These are phyloP conservation scores for Pisolithus tinctorius DNA, from an alignment of 768 basidiomycete species.

Conservation along the genomic window DNA sequence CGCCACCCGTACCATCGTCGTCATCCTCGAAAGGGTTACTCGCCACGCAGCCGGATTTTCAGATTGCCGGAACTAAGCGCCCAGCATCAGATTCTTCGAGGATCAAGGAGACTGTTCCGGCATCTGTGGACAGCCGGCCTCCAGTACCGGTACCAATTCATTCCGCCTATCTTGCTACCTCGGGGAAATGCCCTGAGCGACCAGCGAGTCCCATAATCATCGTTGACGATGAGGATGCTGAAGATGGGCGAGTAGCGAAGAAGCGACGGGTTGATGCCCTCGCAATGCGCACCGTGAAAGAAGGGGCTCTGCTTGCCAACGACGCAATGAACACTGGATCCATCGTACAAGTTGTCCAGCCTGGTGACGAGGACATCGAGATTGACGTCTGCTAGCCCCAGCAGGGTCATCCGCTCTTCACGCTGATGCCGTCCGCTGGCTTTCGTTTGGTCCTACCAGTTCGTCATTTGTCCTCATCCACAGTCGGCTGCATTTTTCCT, in stretches of 20 bases:
- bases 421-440: neutral
- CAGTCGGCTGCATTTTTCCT: no score
- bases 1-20: neutral
- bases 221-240: conserved; percentile 50
- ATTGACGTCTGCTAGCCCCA: conserved; percentile 19
- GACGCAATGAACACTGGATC: neutral
- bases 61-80: neutral
- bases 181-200: conserved; percentile 10
- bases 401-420: neutral
- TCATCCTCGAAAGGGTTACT: no score
- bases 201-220: conserved; percentile 52
- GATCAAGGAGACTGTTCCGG: conserved; percentile 14
- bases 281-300: neutral
- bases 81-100: conserved; percentile 1
- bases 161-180: neutral
- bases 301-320: no score
- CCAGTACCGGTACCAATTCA: conserved; percentile 30
- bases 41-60: conserved; percentile 10
- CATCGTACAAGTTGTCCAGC: conserved; percentile 5
- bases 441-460: conserved; percentile 3
- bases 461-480: neutral
- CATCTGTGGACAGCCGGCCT: conserved; percentile 14
- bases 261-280: conserved; percentile 35
- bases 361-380: conserved; percentile 23
- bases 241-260: conserved; percentile 50